These are phyloP conservation scores for Sugiyamaella japonica DNA, from an alignment of 1,139 yeast species.

Conservation along the genomic window DNA sequence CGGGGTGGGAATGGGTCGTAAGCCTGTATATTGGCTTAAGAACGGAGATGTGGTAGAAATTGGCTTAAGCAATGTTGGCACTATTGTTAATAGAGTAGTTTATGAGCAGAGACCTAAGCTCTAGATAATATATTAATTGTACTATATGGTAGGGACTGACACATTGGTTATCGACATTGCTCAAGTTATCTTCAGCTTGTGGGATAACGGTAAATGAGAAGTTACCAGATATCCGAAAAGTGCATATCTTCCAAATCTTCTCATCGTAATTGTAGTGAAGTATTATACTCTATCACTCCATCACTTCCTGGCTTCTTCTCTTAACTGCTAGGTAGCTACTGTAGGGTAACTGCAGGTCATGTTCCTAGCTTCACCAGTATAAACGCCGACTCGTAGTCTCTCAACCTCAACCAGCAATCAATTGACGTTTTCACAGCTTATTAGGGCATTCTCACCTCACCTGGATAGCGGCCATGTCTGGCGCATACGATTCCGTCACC, in stretches of 20 bases:
- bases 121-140: neutral
- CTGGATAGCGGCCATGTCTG: neutral
- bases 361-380: too few species aligned
- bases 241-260: too few species aligned
- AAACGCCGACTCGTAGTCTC: too few species aligned
- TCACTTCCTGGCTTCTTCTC: too few species aligned
- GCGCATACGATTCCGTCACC: constrained; percentile 22
- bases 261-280: too few species aligned
- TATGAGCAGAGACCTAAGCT: constrained; percentile 3
- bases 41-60: constrained; percentile 51
- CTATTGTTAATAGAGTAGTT: constrained; percentile 45
- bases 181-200: too few species aligned
- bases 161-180: too few species aligned
- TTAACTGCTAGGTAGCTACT: too few species aligned
- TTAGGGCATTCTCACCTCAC: neutral
- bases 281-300: too few species aligned
- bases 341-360: too few species aligned
- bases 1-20: constrained; percentile 53
- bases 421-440: neutral
- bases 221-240: too few species aligned
- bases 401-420: neutral
- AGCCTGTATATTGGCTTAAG: constrained; percentile 44
- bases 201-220: too few species aligned
- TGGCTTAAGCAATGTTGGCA: constrained; percentile 47
- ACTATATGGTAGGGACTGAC: neutral